Evolutionary conservation across 495 filamentous ascomycete species (phyloP), one percentile per base, ranked within the genome.

Genomic region (Stereocaulon alpinum): DNA sequence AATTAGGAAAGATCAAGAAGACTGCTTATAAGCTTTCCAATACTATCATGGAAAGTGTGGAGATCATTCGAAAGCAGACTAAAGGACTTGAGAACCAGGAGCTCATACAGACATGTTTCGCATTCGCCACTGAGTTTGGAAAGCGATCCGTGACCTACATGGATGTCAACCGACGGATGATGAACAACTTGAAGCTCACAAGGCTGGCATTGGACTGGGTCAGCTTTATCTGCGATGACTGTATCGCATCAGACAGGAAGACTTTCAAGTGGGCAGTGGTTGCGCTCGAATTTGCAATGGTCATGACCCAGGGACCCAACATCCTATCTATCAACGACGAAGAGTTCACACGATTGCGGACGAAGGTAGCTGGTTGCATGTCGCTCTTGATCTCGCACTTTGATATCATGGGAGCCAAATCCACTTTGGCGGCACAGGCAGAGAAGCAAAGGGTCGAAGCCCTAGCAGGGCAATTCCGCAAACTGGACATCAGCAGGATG

Each of bases 31-130:
- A 93, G 71, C 76, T 98, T 40, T 96, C 90, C n/a, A 96, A 96
- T 73, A 87, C 91, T 12, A 97, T 97, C 70, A 97, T 98, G 94
- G 92, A 97, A 67, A 96, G 91, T 66, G 93, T 98, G 56, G 89
- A 92, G 64, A 86, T 87, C 54, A 92, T 97, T 61, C 80, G 91
- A 55, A 80, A 84, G 59, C 92, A 97, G 71, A 89, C 89, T 20
- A 78, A 80, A 59, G 87, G 83, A 2, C 78, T 95, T 48, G 88
- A 94, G 58, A 96, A 92, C 67, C 91, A 95, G 61, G 93, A 98
- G 64, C 78, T 98, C 29, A 90, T 98, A 62, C 93, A 98, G 68
- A 95, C 91, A n/a, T 98, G 92, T 72, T 98, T 97, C 70, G 89
- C 93, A 44, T 98, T 97, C 64, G 93, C 93, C 42, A 96, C 93